Evolutionary conservation across 495 filamentous ascomycete genomes (phyloP).

Genomic region (Trichoderma asperelloides): DNA sequence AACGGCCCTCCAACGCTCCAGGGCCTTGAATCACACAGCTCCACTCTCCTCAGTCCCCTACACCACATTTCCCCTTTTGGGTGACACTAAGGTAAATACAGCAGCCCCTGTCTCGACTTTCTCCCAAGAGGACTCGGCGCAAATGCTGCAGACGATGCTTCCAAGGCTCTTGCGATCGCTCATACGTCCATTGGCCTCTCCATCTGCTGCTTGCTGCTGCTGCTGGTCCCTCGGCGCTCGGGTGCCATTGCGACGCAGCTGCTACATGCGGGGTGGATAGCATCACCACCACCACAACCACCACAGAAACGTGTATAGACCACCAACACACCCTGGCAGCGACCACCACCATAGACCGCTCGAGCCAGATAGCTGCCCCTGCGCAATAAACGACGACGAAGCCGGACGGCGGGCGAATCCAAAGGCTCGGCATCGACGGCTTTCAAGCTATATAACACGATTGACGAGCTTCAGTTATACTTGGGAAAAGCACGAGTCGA

Average conservation of each 20-base stretch:
- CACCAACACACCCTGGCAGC: not conserved
- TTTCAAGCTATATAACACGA: not conserved
- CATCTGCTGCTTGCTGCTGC: not conserved
- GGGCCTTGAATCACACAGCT: not conserved
- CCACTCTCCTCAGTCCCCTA: not conserved
- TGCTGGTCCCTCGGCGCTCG: constrained; percentile 10
- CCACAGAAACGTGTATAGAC: not conserved
- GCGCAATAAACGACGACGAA: not conserved
- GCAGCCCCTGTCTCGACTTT: constrained; percentile 1
- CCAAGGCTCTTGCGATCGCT: not conserved
- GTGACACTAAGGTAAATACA: constrained; percentile 1
- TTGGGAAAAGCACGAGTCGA: not conserved
- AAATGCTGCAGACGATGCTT: constrained; percentile 3
- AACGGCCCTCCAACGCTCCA: not conserved
- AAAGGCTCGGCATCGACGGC: not conserved
- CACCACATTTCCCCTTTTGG: constrained; percentile 5
- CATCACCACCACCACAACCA: constrained; percentile 9
- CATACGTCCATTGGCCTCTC: not conserved
- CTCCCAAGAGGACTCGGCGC: not conserved
- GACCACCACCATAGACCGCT: not conserved
- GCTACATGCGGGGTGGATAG: not conserved
- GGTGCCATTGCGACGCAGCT: not conserved
- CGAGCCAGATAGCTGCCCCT: constrained; percentile 3
- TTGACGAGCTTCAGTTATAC: not conserved
- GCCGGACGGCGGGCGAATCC: not conserved